Conservation (phyloP, 371 early-diverging fungal genomes). For the Gilbertella persicaria region DNA sequence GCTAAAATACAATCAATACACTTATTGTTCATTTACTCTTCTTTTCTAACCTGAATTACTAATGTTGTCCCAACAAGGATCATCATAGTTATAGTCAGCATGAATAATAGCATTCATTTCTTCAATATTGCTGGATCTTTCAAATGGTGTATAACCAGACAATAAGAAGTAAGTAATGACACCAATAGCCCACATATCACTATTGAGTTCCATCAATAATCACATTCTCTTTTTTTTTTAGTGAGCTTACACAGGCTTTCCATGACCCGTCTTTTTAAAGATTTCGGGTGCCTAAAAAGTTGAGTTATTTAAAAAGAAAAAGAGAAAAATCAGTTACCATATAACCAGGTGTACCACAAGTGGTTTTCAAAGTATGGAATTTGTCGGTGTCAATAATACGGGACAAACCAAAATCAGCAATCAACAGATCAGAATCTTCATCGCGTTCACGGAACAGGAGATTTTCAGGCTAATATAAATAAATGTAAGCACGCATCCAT, state of each 20-base stretch:
- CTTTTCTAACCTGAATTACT: slow-evolving; percentile 31
- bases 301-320: neutral
- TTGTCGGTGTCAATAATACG: slow-evolving; percentile 81
- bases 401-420: slow-evolving; percentile 92
- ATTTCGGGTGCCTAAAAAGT: slow-evolving; percentile 75
- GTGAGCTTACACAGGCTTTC: slow-evolving; percentile 59
- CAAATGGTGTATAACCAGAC: slow-evolving; percentile 92
- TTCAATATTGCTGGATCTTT: slow-evolving; percentile 60
- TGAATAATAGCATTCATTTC: slow-evolving; percentile 74
- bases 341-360: slow-evolving; percentile 88
- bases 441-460: slow-evolving; percentile 77
- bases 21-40: neutral
- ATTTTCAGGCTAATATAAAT: slow-evolving; percentile 74
- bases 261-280: slow-evolving; percentile 67
- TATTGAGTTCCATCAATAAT: slow-evolving; percentile 1
- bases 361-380: slow-evolving; percentile 75
- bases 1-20: slow-evolving; percentile 41
- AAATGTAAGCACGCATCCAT: slow-evolving; percentile 16
- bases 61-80: slow-evolving; percentile 76
- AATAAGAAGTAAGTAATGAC: slow-evolving; percentile 90
- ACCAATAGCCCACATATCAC: slow-evolving; percentile 93
- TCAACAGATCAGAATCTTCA: slow-evolving; percentile 70
- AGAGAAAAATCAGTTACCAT: slow-evolving; percentile 47
- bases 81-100: slow-evolving; percentile 77
- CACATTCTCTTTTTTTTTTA: neutral